These are phyloP conservation scores for Epichloe sylvatica DNA, from an alignment of 2,329 filamentous ascomycete genomes.

Conservation along the genomic window DNA sequence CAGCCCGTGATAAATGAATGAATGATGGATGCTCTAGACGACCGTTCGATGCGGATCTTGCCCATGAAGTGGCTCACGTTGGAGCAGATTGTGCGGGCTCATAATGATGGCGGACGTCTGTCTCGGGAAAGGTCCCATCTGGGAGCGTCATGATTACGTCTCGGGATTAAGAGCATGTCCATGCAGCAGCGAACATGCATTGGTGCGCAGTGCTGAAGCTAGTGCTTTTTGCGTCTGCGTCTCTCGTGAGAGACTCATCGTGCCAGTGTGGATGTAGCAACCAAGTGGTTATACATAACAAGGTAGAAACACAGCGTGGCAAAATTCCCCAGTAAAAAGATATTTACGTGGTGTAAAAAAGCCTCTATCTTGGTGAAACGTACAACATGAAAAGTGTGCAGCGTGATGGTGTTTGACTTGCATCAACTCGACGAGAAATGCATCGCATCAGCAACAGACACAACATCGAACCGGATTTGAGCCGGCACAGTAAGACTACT, in stretches of 20 bases:
- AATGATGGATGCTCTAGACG: slow-evolving; percentile 9
- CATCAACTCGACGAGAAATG: background rate
- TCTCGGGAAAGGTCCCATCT: background rate
- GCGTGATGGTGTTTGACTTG: background rate
- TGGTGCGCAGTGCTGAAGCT: slow-evolving; percentile 6
- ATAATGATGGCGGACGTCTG: slow-evolving; percentile 1
- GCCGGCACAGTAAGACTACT: background rate
- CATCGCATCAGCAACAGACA: background rate
- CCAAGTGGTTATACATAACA: slow-evolving; percentile 15
- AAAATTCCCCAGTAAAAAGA: slow-evolving; percentile 6
- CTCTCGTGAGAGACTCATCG: slow-evolving; percentile 3
- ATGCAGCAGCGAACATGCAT: background rate
- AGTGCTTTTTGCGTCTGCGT: slow-evolving; percentile 15
- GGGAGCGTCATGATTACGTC: slow-evolving; percentile 5
- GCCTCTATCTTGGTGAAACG: background rate
- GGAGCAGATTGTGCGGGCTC: slow-evolving; percentile 7
- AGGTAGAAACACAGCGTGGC: slow-evolving; percentile 8
- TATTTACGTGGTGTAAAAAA: background rate
- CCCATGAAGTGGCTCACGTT: slow-evolving; percentile 8
- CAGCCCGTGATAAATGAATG: slow-evolving; percentile 31
- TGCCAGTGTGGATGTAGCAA: slow-evolving; percentile 10
- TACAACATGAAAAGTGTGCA: background rate
- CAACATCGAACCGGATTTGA: background rate
- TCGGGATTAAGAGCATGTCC: slow-evolving; percentile 4
- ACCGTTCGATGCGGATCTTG: slow-evolving; percentile 6